Evolutionary conservation across 495 filamentous ascomycete genomes (phyloP), one percentile per base, ranked within the genome.

Genomic region (Penicillium pancosmium): DNA sequence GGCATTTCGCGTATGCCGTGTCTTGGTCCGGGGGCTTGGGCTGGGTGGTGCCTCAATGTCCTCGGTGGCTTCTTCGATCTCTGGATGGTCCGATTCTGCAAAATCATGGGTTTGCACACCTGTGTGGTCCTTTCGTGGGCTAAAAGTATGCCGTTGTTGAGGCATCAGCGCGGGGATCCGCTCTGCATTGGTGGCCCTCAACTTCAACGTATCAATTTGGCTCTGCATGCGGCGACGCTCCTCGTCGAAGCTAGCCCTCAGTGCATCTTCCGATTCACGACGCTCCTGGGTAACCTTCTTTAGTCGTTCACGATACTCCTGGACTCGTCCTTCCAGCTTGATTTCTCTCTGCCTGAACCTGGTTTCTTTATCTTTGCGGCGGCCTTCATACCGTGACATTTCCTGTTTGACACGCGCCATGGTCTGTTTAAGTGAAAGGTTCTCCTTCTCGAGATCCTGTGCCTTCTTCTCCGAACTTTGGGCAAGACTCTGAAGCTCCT

Each of bases 391-490:
- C 53, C 74, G 75, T 25, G 71, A 77, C 73, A 81, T 81, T 56
- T 84, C 82, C 54, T 80, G 77, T 62, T 84, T 86, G 21, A 80
- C 75, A 15, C 75, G 74, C 8, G 81, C 74, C 23, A 86, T 60
- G 13, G 75, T 82, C 50, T 80, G 75, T 43, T 84, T 84, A 40
- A 87, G 68, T 0, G 71, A 68, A 18, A 67, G 60, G 34, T 88
- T 79, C 50, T 88, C 81, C 54, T 83, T 82, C 62, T 83, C 79
- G 9, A 90, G 74, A 18, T 81, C 78, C 5, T 81, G 77, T 12
- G 85, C 85, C 64, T 88, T 88, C 52, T 82, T 78, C 56, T 90
- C 86, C 33, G 88, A 88, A 64, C 82, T 86, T 52, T 86, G 78
- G 46, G 86, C 74, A 34, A 88, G 80, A 54, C 83, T 61, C 34